These are phyloP conservation scores for Pseudogymnoascus sp. DNA, from an alignment of 2,329 filamentous ascomycete species.

Conservation along the genomic window DNA sequence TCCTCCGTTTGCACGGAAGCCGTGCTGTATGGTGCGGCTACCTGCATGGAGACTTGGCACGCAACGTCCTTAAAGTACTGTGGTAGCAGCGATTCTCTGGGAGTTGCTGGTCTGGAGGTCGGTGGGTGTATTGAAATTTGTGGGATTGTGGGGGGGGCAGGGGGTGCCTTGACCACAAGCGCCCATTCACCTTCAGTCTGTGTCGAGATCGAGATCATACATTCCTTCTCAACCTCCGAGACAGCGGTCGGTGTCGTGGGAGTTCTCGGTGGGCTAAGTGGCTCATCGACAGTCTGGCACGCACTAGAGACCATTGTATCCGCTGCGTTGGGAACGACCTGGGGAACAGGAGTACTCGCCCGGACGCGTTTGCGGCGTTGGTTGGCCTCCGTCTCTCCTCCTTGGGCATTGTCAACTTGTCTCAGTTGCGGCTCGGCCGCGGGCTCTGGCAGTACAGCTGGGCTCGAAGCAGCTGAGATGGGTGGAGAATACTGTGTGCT, in stretches of 20 bases:
- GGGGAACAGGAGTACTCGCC: constrained; percentile 38
- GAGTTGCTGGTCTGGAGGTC: constrained; percentile 71
- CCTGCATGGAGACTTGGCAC: constrained; percentile 63
- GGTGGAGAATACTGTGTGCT: constrained; percentile 79
- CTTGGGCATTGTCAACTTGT: constrained; percentile 12
- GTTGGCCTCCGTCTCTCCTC: constrained; percentile 50
- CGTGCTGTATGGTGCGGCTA: constrained; percentile 34
- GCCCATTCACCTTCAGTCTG: constrained; percentile 45
- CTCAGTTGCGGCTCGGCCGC: constrained; percentile 10
- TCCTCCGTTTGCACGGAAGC: constrained; percentile 75
- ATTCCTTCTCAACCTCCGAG: constrained; percentile 24
- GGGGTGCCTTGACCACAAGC: constrained; percentile 23
- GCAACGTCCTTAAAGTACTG: constrained; percentile 75
- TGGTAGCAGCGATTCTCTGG: constrained; percentile 64
- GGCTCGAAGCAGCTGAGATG: constrained; percentile 53
- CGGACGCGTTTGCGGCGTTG: constrained; percentile 63
- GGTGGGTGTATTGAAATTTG: constrained; percentile 90
- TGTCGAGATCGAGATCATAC: constrained; percentile 49
- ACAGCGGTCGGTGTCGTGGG: constrained; percentile 46
- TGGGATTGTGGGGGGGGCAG: constrained; percentile 54
- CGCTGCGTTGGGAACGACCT: constrained; percentile 38
- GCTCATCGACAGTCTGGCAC: constrained; percentile 55
- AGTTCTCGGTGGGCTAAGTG: constrained; percentile 57
- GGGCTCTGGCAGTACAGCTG: constrained; percentile 19
- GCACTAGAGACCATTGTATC: constrained; percentile 55